These are phyloP conservation scores for Colletotrichum horii DNA, from an alignment of 2,329 filamentous ascomycete species.

Conservation along the genomic window DNA sequence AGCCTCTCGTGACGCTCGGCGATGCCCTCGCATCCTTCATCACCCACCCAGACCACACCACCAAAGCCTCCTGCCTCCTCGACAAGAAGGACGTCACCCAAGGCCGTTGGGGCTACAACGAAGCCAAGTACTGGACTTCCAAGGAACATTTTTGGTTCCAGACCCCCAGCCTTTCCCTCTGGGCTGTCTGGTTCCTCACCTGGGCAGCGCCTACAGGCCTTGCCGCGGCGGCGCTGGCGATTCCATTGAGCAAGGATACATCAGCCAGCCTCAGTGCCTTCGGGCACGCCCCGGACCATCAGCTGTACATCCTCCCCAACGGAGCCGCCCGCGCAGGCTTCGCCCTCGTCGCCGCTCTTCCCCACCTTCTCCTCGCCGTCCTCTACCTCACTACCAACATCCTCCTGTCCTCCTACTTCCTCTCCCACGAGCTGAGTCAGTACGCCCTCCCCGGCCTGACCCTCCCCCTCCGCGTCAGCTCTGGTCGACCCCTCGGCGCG, in stretches of 20 bases:
- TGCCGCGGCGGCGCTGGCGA: slow-evolving; percentile 42
- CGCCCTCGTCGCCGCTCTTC: slow-evolving; percentile 47
- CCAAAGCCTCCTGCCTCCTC: slow-evolving; percentile 49
- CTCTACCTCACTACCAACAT: slow-evolving; percentile 55
- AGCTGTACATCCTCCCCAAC: slow-evolving; percentile 34
- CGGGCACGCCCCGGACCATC: slow-evolving; percentile 38
- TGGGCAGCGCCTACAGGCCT: slow-evolving; percentile 45
- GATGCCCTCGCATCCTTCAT: slow-evolving; percentile 58
- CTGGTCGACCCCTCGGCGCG: slow-evolving; percentile 43
- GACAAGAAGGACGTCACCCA: slow-evolving; percentile 49
- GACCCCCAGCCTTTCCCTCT: slow-evolving; percentile 46
- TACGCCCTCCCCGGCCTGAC: slow-evolving; percentile 40
- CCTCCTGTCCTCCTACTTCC: slow-evolving; percentile 51
- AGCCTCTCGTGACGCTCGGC: slow-evolving; percentile 54
- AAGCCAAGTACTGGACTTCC: slow-evolving; percentile 48
- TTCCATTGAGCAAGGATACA: slow-evolving; percentile 35
- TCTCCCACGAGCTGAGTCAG: slow-evolving; percentile 55
- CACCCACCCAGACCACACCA: slow-evolving; percentile 47
- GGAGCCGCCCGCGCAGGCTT: slow-evolving; percentile 30
- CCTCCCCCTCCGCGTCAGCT: slow-evolving; percentile 50
- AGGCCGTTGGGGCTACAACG: slow-evolving; percentile 47
- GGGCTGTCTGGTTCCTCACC: slow-evolving; percentile 42
- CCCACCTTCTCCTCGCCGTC: slow-evolving; percentile 52
- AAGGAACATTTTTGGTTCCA: slow-evolving; percentile 49
- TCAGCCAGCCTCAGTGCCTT: slow-evolving; percentile 41